These are phyloP conservation scores for Neoboletus brunneissimus DNA, from an alignment of 768 basidiomycete genomes.

Conservation along the genomic window DNA sequence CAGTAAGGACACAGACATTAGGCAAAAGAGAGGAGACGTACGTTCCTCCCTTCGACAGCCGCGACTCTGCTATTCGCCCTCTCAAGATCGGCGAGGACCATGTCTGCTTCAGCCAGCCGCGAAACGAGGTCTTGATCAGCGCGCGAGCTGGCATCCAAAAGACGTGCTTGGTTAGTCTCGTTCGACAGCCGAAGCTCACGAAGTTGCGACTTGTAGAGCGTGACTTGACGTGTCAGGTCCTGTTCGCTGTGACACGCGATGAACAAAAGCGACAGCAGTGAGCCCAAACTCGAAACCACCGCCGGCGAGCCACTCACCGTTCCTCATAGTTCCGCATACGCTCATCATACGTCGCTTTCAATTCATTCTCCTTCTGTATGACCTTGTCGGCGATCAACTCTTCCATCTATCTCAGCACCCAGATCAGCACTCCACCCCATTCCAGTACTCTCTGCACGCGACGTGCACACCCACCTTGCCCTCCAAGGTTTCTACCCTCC, in stretches of 20 bases:
- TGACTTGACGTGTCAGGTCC: conserved; percentile 87
- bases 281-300: not conserved
- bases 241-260: conserved; percentile 63
- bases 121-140: conserved; percentile 94
- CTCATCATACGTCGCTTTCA: conserved; percentile 97
- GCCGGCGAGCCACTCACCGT: conserved; percentile 49
- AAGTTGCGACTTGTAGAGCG: conserved; percentile 84
- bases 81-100: conserved; percentile 92
- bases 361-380: conserved; percentile 89
- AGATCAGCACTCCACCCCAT: conserved; percentile 1
- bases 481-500: conserved; percentile 78
- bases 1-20: not conserved
- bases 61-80: conserved; percentile 93
- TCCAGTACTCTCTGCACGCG: not conserved
- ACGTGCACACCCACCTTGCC: conserved; percentile 55
- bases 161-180: conserved; percentile 89
- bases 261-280: not conserved
- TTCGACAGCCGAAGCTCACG: conserved; percentile 87
- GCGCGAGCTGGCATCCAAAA: conserved; percentile 86
- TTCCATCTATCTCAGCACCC: conserved; percentile 73
- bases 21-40: conserved; percentile 33
- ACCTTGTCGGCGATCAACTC: conserved; percentile 88
- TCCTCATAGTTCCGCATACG: conserved; percentile 94
- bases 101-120: conserved; percentile 89
- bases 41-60: conserved; percentile 90